These are phyloP conservation scores for Eimeria necatrix DNA, from an alignment of 169 alveolate species.

Conservation along the genomic window DNA sequence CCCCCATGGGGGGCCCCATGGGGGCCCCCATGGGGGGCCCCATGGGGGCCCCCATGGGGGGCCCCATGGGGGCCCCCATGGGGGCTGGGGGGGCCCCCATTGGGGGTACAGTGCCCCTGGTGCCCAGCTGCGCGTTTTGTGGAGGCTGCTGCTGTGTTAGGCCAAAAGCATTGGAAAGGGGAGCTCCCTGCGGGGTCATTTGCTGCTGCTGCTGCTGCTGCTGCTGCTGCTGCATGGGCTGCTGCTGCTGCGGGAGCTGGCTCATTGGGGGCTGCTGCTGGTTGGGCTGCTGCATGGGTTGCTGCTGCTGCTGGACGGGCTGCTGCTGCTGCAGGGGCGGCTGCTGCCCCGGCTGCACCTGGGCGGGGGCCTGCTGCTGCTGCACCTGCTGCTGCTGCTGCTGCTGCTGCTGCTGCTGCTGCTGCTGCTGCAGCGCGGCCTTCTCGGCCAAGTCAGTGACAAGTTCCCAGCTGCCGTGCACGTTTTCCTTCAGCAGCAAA, in stretches of 20 bases:
- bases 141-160: constrained; percentile 13
- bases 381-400: constrained; percentile 33
- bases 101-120: constrained; percentile 3
- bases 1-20: constrained; percentile 52
- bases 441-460: constrained; percentile 76
- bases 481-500: constrained; percentile 82
- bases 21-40: too few species aligned
- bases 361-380: constrained; percentile 6
- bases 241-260: constrained; percentile 23
- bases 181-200: background rate
- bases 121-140: background rate
- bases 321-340: background rate
- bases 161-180: constrained; percentile 10
- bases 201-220: background rate
- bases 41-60: too few species aligned
- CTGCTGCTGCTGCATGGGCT: background rate
- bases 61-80: too few species aligned
- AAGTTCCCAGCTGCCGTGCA: constrained; percentile 85
- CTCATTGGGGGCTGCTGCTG: background rate
- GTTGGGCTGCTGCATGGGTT: background rate
- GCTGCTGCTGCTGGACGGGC: constrained; percentile 15
- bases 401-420: constrained; percentile 69
- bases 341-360: background rate
- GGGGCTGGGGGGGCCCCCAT: constrained; percentile 1
- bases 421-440: constrained; percentile 35